Evolutionary conservation across 139 green algal species (phyloP).

Genomic region (Chlorella sp.): DNA sequence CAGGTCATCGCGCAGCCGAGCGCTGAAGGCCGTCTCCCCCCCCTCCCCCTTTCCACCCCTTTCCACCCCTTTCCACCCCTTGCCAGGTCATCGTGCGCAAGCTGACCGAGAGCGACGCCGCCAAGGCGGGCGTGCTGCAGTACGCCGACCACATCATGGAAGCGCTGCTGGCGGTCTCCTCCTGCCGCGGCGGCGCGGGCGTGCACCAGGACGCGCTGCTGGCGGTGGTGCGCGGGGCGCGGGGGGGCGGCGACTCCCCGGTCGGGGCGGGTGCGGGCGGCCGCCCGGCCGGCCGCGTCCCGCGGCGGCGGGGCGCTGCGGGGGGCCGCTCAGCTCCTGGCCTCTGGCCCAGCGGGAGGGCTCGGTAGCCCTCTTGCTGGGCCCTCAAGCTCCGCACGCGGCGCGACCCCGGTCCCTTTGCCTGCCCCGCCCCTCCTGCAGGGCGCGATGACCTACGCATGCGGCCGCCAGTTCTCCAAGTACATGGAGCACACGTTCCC

Average conservation of each 20-base stretch:
- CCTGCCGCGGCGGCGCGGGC: conserved; percentile 48
- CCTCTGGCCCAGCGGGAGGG: too few species aligned
- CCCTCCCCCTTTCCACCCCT: too few species aligned
- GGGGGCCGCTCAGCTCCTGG: too few species aligned
- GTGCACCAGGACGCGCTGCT: conserved; percentile 98
- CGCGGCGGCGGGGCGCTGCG: too few species aligned
- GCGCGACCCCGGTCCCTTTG: too few species aligned
- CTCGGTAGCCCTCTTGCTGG: too few species aligned
- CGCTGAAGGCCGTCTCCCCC: too few species aligned
- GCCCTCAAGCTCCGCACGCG: too few species aligned
- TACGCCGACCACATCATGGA: conserved; percentile 84
- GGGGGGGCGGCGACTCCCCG: background rate
- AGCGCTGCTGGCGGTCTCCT: conserved; percentile 45
- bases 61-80: too few species aligned
- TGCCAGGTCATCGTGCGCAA: conserved; percentile 87
- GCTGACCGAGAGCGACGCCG: conserved; percentile 71
- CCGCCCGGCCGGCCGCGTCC: too few species aligned
- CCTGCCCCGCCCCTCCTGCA: background rate
- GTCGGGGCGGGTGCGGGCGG: too few species aligned
- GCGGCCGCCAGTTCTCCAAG: conserved; percentile 83
- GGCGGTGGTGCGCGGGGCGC: conserved; percentile 54
- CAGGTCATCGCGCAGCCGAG: too few species aligned
- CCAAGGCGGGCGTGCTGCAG: conserved; percentile 68
- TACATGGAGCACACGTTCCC: conserved; percentile 90
- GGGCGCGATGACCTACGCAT: conserved; percentile 83